Evolutionary conservation across 768 basidiomycete species (phyloP).

Genomic region (Pleurotus djamor): DNA sequence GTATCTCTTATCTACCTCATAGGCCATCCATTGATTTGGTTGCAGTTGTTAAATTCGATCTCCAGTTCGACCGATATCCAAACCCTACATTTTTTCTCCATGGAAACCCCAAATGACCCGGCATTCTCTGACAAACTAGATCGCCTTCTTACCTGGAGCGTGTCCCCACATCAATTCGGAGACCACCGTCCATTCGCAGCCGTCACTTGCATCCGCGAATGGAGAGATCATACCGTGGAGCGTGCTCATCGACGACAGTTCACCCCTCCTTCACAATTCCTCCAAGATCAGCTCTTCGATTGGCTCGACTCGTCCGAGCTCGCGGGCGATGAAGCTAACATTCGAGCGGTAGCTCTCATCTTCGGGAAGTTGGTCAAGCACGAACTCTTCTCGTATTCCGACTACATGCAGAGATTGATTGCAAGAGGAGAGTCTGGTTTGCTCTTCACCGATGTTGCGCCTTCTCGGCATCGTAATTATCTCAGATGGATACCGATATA

Average conservation of each 20-base stretch:
- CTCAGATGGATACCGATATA: constrained; percentile 73
- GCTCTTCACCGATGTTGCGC: constrained; percentile 28
- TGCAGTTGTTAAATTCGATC: constrained; percentile 76
- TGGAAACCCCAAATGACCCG: constrained; percentile 33
- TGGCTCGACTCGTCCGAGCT: constrained; percentile 74
- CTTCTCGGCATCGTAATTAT: constrained; percentile 68
- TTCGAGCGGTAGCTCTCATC: constrained; percentile 60
- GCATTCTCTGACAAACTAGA: constrained; percentile 69
- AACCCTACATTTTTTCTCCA: constrained; percentile 56
- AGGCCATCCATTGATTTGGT: constrained; percentile 9
- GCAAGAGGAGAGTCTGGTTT: constrained; percentile 73
- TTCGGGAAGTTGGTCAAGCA: constrained; percentile 71
- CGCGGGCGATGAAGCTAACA: constrained; percentile 52
- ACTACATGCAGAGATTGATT: constrained; percentile 78
- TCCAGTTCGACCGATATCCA: constrained; percentile 61
- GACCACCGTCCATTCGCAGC: constrained; percentile 79
- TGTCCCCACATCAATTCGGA: constrained; percentile 79
- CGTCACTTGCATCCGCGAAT: constrained; percentile 62
- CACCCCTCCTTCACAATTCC: constrained; percentile 55
- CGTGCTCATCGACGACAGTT: constrained; percentile 62
- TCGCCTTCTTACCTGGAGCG: constrained; percentile 76
- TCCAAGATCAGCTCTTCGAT: constrained; percentile 78
- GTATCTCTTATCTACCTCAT: too few relatives aligned
- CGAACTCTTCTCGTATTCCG: constrained; percentile 72
- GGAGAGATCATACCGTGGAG: constrained; percentile 59